Percentiles rank a stretch among this genome's conserved stretches.
Evolutionary conservation across 208 protist species (phyloP).

Genomic region (Endotrypanum monterogeii): DNA sequence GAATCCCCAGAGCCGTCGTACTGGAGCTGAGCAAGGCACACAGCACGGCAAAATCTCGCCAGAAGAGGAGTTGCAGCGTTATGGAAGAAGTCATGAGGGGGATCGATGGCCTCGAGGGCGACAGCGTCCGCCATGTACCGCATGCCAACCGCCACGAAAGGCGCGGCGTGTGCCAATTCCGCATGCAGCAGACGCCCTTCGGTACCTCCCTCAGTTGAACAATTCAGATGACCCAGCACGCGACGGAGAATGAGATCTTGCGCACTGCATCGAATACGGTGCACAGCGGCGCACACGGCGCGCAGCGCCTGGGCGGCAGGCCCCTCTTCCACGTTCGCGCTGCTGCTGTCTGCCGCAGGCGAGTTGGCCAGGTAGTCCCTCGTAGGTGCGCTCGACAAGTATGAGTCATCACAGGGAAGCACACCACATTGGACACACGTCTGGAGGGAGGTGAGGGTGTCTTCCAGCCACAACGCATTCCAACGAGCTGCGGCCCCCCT

Average conservation of each 20-base stretch:
- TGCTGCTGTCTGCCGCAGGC: background rate
- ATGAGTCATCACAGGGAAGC: constrained; percentile 6
- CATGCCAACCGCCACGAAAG: constrained; percentile 16
- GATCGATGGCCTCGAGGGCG: constrained; percentile 8
- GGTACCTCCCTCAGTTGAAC: background rate
- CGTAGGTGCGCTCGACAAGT: constrained; percentile 3
- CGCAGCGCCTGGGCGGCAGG: constrained; percentile 13
- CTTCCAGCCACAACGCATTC: constrained; percentile 9
- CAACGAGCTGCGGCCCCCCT: background rate
- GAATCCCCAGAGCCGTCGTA: constrained; percentile 23
- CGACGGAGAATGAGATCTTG: constrained; percentile 9
- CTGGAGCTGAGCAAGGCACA: constrained; percentile 5
- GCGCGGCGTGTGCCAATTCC: background rate
- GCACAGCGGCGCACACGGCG: constrained; percentile 3
- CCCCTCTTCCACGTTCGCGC: constrained; percentile 1
- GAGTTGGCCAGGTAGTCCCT: background rate
- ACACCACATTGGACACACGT: constrained; percentile 13
- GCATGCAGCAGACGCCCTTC: background rate
- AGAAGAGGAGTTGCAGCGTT: constrained; percentile 13
- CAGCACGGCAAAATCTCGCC: constrained; percentile 6
- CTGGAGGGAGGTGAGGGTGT: constrained; percentile 15
- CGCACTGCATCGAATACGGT: constrained; percentile 3
- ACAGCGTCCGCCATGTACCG: constrained; percentile 26
- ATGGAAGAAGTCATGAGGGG: constrained; percentile 11
- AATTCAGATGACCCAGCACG: background rate